Base-by-base conservation (phyloP, 257 asterid genomes). In the Nicotiana otophora region DNA sequence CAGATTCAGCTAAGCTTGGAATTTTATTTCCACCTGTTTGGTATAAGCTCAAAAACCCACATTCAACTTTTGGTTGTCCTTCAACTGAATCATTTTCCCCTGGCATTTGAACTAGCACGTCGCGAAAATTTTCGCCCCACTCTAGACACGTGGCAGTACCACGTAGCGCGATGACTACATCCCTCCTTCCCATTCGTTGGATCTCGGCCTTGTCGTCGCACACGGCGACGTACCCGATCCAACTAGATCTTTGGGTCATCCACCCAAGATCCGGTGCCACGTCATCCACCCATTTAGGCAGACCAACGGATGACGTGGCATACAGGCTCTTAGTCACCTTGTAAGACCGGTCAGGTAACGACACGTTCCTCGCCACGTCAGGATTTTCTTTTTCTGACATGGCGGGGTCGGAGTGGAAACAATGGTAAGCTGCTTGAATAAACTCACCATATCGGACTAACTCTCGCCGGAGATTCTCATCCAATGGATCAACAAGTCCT, bases 131-230 rank as follows among this genome's bases (percentile, higher is more conserved):
- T 81, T 93, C 98, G 0, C 90, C 94, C 99, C 99, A 93, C 83
- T 95, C 99, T 9, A 95, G 95, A 87, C 99, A 95, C 28, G 99
- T 95, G 86, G 99, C 90, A 1, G 99, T 95, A 1, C 99, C 99
- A 0, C 99, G 94, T 7, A 93, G 12, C 3, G 99, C 93, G 85
- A 95, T 95, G 65, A 95, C 94, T 17, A 95, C 91, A 80, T 95
- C 98, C 48, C 97, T 81, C 86, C 98, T 86, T 26, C 99, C 99
- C 98, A 94, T 92, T 46, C 99, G 90, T 85, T 91, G 91, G 85
- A 94, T 94, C 48, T 96, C 98, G 30, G 86, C 46, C 11, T 80
- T 85, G 48, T 96, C 96, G 0, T 96, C 94, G 51, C 99, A 96
- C 0, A 96, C 98, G 0, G 99, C 97, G 10, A 96, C 94, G 78